Percentiles rank a stretch among this genome's conserved stretches.
Conservation (phyloP, 2,329 filamentous ascomycete genomes). For the Diaporthe velutina region DNA sequence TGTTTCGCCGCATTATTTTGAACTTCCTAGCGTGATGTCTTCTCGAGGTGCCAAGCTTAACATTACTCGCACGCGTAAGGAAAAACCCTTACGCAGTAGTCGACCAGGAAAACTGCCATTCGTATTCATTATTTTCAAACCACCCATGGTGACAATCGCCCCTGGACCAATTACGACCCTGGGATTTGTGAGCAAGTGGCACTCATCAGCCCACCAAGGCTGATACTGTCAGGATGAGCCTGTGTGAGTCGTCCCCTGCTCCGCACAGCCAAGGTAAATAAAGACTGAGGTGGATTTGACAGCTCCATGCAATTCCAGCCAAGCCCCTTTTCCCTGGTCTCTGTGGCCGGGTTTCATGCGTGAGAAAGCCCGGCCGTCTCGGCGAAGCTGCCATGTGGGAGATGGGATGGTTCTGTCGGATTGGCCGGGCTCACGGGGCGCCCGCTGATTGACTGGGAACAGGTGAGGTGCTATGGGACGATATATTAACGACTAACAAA, state of each 20-base stretch:
- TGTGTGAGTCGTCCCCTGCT: not conserved
- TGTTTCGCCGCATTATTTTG: not conserved
- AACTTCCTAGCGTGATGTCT: not conserved
- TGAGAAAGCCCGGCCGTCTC: conserved; percentile 11
- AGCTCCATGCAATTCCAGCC: conserved; percentile 5
- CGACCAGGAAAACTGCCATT: not conserved
- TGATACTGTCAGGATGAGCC: conserved; percentile 6
- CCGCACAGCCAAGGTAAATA: conserved; percentile 9
- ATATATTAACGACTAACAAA: not conserved
- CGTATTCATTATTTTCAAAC: conserved; percentile 16
- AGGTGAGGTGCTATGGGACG: not conserved
- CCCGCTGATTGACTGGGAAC: not conserved
- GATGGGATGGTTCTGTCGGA: conserved; percentile 3
- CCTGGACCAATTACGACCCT: not conserved
- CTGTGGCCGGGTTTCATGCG: not conserved
- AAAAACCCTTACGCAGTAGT: not conserved
- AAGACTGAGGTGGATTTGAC: not conserved
- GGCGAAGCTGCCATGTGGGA: conserved; percentile 7
- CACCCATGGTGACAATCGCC: not conserved
- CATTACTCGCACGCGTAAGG: conserved; percentile 20
- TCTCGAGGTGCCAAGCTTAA: conserved; percentile 13
- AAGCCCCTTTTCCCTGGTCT: not conserved
- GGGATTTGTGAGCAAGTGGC: conserved; percentile 13
- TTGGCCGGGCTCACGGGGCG: conserved; percentile 14
- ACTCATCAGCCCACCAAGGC: not conserved